phyloP scores from a whole-genome alignment of 192 early-diverging fungal genomes.

The Backusella mclennaniae region DNA sequence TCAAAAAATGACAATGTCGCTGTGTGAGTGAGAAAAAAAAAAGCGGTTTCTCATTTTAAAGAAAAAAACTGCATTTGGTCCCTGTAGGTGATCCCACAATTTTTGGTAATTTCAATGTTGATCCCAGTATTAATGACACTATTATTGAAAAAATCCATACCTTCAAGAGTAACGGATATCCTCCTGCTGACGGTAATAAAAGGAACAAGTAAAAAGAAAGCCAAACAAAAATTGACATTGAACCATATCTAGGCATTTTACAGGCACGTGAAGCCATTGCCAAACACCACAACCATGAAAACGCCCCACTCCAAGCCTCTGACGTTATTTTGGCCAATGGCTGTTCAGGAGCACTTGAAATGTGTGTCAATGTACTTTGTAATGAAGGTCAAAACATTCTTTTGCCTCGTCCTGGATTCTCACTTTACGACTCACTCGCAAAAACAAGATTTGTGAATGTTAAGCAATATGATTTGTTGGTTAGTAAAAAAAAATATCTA shows the following conservation, averaged over 20 bases:
- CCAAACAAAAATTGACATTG: not conserved
- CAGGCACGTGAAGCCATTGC: conserved; percentile 77
- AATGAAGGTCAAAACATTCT: conserved; percentile 84
- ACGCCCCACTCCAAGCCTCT: conserved; percentile 66
- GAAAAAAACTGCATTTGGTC: not conserved
- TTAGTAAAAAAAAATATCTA: conserved; percentile 20
- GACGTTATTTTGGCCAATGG: conserved; percentile 85
- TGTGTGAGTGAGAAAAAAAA: too few relatives aligned
- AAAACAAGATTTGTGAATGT: conserved; percentile 74
- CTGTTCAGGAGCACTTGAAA: conserved; percentile 75
- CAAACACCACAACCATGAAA: conserved; percentile 59
- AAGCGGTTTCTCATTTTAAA: not conserved
- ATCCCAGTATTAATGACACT: conserved; percentile 66
- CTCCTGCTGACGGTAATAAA: conserved; percentile 65
- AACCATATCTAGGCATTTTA: conserved; percentile 35
- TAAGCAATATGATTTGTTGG: conserved; percentile 77
- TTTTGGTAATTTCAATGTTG: conserved; percentile 89
- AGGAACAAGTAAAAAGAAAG: not conserved
- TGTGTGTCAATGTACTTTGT: conserved; percentile 70
- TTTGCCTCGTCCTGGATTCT: conserved; percentile 82
- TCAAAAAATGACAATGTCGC: conserved; percentile 7
- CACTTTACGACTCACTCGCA: conserved; percentile 81
- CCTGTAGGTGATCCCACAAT: conserved; percentile 78
- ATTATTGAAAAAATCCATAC: conserved; percentile 63
- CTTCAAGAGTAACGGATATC: conserved; percentile 85